A percentile compares a stretch with the other conserved stretches of the same genome.
Evolutionary conservation across 2,329 filamentous ascomycete genomes (phyloP).

Genomic region (Alternaria rosae): DNA sequence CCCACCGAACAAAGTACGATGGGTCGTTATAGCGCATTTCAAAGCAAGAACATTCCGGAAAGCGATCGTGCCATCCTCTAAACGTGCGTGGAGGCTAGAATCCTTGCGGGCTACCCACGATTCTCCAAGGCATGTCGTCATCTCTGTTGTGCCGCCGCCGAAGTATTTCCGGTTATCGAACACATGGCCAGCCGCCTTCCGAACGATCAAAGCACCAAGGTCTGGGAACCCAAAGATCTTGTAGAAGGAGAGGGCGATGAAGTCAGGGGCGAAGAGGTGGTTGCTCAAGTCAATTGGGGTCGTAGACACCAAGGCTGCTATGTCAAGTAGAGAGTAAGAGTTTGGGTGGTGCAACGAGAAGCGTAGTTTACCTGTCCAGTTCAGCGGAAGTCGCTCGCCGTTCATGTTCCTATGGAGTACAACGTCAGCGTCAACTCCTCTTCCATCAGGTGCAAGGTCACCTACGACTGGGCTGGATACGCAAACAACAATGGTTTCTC

Average conservation of each 20-base stretch:
- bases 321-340: slow-evolving; percentile 74
- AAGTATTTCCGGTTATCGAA: slow-evolving; percentile 67
- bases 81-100: slow-evolving; percentile 63
- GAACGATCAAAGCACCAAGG: slow-evolving; percentile 82
- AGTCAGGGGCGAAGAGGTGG: slow-evolving; percentile 73
- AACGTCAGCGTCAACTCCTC: not conserved
- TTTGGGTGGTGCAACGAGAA: slow-evolving; percentile 50
- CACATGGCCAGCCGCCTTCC: slow-evolving; percentile 69
- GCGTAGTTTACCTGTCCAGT: slow-evolving; percentile 57
- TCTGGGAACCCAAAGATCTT: slow-evolving; percentile 97
- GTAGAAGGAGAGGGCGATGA: slow-evolving; percentile 85
- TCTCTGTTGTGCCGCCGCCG: slow-evolving; percentile 69
- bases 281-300: slow-evolving; percentile 64
- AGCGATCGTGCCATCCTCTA: slow-evolving; percentile 73
- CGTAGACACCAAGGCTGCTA: slow-evolving; percentile 70
- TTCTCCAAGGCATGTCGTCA: slow-evolving; percentile 62
- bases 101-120: slow-evolving; percentile 64
- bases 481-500: slow-evolving; percentile 65
- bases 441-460: not conserved
- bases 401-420: slow-evolving; percentile 71
- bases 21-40: slow-evolving; percentile 65
- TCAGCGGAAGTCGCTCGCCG: slow-evolving; percentile 74
- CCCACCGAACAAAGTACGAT: slow-evolving; percentile 63
- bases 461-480: slow-evolving; percentile 80
- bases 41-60: slow-evolving; percentile 71